Percentiles rank a stretch among this genome's conserved stretches.
Evolutionary conservation across 2,329 filamentous ascomycete species (phyloP).

Genomic region (Diaporthe vexans): DNA sequence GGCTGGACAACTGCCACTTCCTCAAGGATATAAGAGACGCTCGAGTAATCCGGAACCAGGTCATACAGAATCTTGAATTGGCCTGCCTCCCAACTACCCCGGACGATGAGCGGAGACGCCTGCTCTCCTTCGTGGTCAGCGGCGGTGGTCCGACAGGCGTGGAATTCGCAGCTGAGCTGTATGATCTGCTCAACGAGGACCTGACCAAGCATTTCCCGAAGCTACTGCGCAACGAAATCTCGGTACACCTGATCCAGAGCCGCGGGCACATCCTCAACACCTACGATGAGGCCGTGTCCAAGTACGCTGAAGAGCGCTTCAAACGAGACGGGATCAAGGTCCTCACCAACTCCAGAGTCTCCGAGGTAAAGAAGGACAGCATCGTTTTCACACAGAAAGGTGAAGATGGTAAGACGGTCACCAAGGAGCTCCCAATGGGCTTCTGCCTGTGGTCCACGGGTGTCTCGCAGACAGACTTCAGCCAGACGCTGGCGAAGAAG

Average conservation of each 20-base stretch:
- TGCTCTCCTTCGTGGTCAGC: conserved; percentile 96
- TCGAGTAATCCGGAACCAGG: conserved; percentile 86
- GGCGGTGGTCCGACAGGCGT: conserved; percentile 97
- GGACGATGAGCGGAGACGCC: conserved; percentile 86
- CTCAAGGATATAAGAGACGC: conserved; percentile 96
- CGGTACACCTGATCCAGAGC: conserved; percentile 96
- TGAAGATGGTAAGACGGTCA: conserved; percentile 79
- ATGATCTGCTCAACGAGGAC: conserved; percentile 96
- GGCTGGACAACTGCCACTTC: conserved; percentile 93
- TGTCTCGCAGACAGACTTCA: conserved; percentile 87
- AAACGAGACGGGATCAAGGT: conserved; percentile 92
- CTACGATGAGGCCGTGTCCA: conserved; percentile 94
- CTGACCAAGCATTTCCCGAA: conserved; percentile 86
- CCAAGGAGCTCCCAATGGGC: conserved; percentile 94
- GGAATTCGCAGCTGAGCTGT: conserved; percentile 96
- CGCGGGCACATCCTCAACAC: conserved; percentile 97
- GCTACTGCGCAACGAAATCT: conserved; percentile 96
- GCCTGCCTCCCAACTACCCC: conserved; percentile 93
- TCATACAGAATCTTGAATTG: conserved; percentile 90
- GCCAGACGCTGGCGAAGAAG: conserved; percentile 81
- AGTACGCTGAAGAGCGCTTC: conserved; percentile 92
- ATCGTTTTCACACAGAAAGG: conserved; percentile 91
- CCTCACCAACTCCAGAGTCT: conserved; percentile 92
- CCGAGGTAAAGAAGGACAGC: conserved; percentile 85
- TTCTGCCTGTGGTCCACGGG: conserved; percentile 99